Evolutionary conservation across 108 stramenopile genomes (phyloP).

Genomic region (Conticribra weissflogii): DNA sequence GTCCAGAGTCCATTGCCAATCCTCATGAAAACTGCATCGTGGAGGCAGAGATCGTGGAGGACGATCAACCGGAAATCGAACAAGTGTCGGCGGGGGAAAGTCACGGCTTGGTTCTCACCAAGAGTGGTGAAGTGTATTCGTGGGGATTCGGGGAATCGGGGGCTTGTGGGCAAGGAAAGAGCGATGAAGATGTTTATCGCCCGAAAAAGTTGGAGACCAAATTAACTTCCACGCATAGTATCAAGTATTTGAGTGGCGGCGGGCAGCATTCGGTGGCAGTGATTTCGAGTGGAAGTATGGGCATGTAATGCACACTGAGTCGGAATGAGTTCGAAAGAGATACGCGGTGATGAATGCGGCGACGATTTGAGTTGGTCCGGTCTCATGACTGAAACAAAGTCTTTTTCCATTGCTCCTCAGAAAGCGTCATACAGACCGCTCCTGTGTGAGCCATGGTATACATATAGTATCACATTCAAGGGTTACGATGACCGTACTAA

Average conservation of each 20-base stretch:
- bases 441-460: too few species aligned
- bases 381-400: too few species aligned
- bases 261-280: constrained; percentile 54
- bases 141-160: constrained; percentile 87
- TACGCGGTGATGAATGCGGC: too few species aligned
- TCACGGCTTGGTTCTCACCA: constrained; percentile 71
- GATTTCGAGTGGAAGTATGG: constrained; percentile 27
- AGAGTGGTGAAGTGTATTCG: constrained; percentile 76
- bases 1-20: constrained; percentile 32
- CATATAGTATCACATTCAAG: too few species aligned
- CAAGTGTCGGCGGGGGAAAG: constrained; percentile 68
- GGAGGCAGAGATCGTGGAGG: constrained; percentile 34
- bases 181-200: constrained; percentile 29
- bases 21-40: constrained; percentile 43
- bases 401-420: too few species aligned
- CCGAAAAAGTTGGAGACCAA: constrained; percentile 46
- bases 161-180: constrained; percentile 61
- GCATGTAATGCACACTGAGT: too few species aligned
- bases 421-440: too few species aligned
- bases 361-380: too few species aligned
- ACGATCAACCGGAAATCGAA: constrained; percentile 41
- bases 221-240: constrained; percentile 22
- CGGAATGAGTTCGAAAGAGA: too few species aligned
- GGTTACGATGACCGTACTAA: too few species aligned
- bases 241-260: constrained; percentile 55